phyloP scores from a whole-genome alignment of 176 grass and related monocot genomes.

The Tuctoria greenei region DNA sequence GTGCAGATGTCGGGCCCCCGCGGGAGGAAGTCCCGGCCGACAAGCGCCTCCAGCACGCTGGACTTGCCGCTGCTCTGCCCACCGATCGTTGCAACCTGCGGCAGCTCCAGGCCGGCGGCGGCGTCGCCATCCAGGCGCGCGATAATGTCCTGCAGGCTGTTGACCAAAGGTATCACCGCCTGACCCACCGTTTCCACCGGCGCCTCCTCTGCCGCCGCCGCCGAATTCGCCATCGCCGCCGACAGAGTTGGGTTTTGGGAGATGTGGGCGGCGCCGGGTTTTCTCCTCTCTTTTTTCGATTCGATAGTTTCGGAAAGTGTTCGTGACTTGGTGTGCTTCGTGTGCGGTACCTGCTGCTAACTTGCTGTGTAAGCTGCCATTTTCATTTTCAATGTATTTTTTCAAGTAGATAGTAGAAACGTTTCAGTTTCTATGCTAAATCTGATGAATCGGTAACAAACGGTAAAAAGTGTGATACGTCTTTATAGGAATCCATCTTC shows the following conservation, averaged over 20 bases:
- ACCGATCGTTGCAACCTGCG: conserved; percentile 79
- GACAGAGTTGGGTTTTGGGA: conserved; percentile 45
- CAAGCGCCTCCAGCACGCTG: conserved; percentile 88
- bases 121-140: conserved; percentile 60
- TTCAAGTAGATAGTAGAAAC: too few species aligned
- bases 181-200: conserved; percentile 41
- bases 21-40: conserved; percentile 85
- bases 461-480: too few species aligned
- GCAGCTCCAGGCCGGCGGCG: conserved; percentile 59
- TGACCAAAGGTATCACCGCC: conserved; percentile 65
- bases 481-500: too few species aligned
- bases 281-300: neutral
- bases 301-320: neutral
- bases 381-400: too few species aligned
- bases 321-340: neutral
- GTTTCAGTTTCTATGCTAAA: too few species aligned
- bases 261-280: neutral
- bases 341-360: conserved; percentile 13
- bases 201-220: conserved; percentile 34
- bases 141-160: conserved; percentile 73
- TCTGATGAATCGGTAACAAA: too few species aligned
- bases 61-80: conserved; percentile 97
- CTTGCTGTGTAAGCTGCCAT: neutral
- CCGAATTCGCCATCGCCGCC: conserved; percentile 35
- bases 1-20: conserved; percentile 81